Conservation (phyloP, 2,329 filamentous ascomycete species). For the Neonectria punicea region DNA sequence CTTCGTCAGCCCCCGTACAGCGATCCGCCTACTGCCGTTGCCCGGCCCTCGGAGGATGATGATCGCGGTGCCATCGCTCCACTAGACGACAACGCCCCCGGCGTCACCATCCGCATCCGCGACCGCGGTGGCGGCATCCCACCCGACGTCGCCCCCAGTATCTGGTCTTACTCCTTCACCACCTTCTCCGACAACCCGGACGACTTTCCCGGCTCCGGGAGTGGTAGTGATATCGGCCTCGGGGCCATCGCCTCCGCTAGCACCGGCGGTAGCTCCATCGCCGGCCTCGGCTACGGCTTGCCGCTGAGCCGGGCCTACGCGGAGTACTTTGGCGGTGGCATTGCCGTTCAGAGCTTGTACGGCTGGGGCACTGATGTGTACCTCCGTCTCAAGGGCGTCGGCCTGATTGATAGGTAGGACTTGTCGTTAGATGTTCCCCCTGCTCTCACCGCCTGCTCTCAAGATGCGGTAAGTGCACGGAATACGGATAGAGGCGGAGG, state of each 20-base stretch:
- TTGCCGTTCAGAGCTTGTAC: conserved; percentile 93
- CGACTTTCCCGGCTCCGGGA: conserved; percentile 53
- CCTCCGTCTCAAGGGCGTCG: conserved; percentile 71
- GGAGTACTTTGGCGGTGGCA: conserved; percentile 97
- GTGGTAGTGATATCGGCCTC: conserved; percentile 63
- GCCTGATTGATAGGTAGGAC: conserved; percentile 56
- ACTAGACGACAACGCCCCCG: conserved; percentile 75
- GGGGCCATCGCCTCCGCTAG: conserved; percentile 79
- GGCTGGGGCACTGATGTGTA: conserved; percentile 88
- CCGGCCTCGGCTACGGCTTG: conserved; percentile 91
- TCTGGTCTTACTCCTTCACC: conserved; percentile 98
- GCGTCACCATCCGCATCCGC: conserved; percentile 93
- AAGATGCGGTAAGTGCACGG: not conserved
- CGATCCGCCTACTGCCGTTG: conserved; percentile 8
- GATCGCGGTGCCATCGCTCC: conserved; percentile 62
- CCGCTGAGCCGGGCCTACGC: conserved; percentile 93
- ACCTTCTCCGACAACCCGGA: conserved; percentile 78
- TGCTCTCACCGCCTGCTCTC: not conserved
- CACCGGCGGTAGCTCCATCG: conserved; percentile 83
- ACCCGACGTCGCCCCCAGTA: conserved; percentile 82
- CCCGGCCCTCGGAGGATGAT: conserved; percentile 36
- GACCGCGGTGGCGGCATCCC: conserved; percentile 95
- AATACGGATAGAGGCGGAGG: not conserved
- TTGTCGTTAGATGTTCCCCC: not conserved
- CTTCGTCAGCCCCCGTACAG: conserved; percentile 41